Evolutionary conservation across 1,284 basidiomycete species (phyloP), one percentile per base, ranked within the genome.

Genomic region (Trichosporon sp.): DNA sequence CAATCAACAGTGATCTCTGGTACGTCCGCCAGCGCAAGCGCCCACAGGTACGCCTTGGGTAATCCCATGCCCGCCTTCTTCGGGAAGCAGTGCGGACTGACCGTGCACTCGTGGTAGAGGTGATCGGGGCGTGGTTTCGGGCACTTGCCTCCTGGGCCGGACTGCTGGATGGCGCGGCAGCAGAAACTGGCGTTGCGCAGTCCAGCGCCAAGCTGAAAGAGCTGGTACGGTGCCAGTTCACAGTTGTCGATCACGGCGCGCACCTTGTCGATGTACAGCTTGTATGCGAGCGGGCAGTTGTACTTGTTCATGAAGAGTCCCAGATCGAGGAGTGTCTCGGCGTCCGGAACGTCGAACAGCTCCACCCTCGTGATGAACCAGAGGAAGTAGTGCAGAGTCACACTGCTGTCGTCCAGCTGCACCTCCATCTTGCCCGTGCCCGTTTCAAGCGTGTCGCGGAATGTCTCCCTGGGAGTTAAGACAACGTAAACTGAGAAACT

Each of bases 231-330:
- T 31, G 59, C 59, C 31, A 63, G 59, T 14, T 63, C 59, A 32
- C 31, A 35, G 59, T 63, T 63, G 59, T 63, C 59, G 59, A 63
- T 63, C 3, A 63, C 21, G 10, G 59, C 16, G 32, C 59, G 59
- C 59, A 63, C 59, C 59, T 63, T 63, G 59, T 63, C 59, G 4
- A 19, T 63, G 59, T 63, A 63, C 59, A 63, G 32, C 59, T 63
- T 63, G 59, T 63, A 63, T 16, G 59, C 59, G 12, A 63, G 32
- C 7, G 59, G 59, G 10, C 59, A 63, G 59, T 63, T 63, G 59
- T 63, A 63, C 59, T 63, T 63, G 59, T 63, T 63, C 59, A 63
- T 32, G 59, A 63, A 63, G 31, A 63, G 59, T 14, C 59, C 59
- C 32, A 63, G 59, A 16, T n/a, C 32, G 32, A 63, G 59, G 16